Evolutionary conservation across 202 grass and related monocot species (phyloP).

Genomic region (Setaria viridis): DNA sequence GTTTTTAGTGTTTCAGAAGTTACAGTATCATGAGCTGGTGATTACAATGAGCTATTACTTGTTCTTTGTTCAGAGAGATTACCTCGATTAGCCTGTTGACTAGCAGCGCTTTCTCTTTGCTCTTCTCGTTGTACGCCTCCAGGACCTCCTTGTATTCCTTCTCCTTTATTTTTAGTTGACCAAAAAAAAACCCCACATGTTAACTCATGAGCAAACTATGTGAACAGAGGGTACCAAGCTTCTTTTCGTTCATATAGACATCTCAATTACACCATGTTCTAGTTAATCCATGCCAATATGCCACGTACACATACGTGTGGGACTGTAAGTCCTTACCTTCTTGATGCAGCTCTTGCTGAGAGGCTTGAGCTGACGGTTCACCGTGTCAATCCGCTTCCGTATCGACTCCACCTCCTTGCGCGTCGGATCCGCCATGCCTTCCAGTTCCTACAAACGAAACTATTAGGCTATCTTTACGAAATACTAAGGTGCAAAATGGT

Average conservation of each 20-base stretch:
- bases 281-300: neutral
- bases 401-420: constrained; percentile 85
- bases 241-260: neutral
- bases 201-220: neutral
- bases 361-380: constrained; percentile 90
- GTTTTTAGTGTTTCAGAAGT: neutral
- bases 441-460: constrained; percentile 66
- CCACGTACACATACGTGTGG: too few relatives aligned
- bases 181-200: neutral
- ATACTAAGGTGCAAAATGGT: too few relatives aligned
- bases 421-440: constrained; percentile 89
- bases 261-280: neutral
- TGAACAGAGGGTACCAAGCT: neutral
- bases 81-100: constrained; percentile 93
- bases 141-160: constrained; percentile 93
- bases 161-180: constrained; percentile 48
- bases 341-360: constrained; percentile 84
- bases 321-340: constrained; percentile 58
- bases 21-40: neutral
- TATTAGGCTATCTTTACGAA: too few relatives aligned
- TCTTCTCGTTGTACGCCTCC: constrained; percentile 90
- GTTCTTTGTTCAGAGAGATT: neutral
- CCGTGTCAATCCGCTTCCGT: constrained; percentile 72
- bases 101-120: constrained; percentile 83
- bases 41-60: neutral